These are phyloP conservation scores for Tricladium varicosporioides DNA, from an alignment of 2,329 filamentous ascomycete genomes.

Conservation along the genomic window DNA sequence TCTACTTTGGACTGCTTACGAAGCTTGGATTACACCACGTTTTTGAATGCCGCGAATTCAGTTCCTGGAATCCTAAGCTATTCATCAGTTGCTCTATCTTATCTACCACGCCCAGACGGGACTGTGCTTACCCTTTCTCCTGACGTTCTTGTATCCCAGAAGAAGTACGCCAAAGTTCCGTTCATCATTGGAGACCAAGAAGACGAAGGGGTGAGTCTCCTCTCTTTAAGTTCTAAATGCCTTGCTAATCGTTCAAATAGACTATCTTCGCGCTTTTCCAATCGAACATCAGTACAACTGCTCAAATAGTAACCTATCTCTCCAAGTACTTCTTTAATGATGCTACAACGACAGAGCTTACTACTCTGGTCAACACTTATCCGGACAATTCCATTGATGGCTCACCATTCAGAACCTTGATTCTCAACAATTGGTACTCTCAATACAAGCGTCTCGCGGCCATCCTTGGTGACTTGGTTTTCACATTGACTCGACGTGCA, in stretches of 20 bases:
- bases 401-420: constrained; percentile 68
- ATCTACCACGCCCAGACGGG: constrained; percentile 71
- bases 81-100: constrained; percentile 64
- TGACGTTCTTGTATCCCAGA: constrained; percentile 50
- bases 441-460: constrained; percentile 76
- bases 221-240: neutral
- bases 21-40: constrained; percentile 52
- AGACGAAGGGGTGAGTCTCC: constrained; percentile 62
- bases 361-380: constrained; percentile 61
- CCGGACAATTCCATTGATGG: constrained; percentile 48
- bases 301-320: constrained; percentile 61
- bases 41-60: constrained; percentile 66
- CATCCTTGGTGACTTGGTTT: constrained; percentile 71
- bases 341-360: constrained; percentile 50
- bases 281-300: constrained; percentile 61
- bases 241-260: constrained; percentile 7
- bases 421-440: constrained; percentile 70
- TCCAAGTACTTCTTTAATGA: constrained; percentile 55
- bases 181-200: constrained; percentile 72
- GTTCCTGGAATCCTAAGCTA: constrained; percentile 69
- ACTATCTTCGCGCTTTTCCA: constrained; percentile 73
- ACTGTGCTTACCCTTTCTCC: constrained; percentile 59
- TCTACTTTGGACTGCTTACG: constrained; percentile 68
- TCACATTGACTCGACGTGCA: constrained; percentile 67
- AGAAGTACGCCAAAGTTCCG: constrained; percentile 58